phyloP scores from a whole-genome alignment of 1,284 basidiomycete species.

The Moesziomyces aphidis region DNA sequence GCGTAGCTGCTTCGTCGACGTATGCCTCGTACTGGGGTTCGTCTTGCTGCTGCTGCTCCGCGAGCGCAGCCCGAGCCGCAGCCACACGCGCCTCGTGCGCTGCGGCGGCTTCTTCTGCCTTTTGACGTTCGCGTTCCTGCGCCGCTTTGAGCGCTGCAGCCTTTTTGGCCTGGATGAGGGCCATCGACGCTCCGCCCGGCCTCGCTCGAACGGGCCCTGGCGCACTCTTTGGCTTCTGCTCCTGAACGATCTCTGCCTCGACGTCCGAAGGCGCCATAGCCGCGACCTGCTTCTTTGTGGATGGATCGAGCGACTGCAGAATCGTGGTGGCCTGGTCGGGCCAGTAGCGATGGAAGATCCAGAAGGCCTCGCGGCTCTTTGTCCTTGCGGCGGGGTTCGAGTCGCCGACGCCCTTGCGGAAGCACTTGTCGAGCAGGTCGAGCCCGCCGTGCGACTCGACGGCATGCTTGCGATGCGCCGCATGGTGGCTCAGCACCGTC shows the following conservation, averaged over 20 bases:
- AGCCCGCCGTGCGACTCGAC: slow-evolving; percentile 72
- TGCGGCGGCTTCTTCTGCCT: slow-evolving; percentile 43
- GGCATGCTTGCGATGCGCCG: slow-evolving; percentile 46
- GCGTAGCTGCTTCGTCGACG: slow-evolving; percentile 26
- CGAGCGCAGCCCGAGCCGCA: slow-evolving; percentile 21
- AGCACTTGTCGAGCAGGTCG: slow-evolving; percentile 72
- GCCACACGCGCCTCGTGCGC: slow-evolving; percentile 41
- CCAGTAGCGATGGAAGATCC: slow-evolving; percentile 84
- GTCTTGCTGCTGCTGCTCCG: slow-evolving; percentile 14
- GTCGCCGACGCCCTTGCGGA: slow-evolving; percentile 82
- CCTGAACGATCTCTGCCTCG: slow-evolving; percentile 22
- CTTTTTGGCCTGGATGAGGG: slow-evolving; percentile 63
- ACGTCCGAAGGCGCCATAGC: slow-evolving; percentile 70
- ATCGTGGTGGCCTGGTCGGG: slow-evolving; percentile 76
- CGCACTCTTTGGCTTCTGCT: slow-evolving; percentile 24
- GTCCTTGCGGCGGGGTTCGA: slow-evolving; percentile 83
- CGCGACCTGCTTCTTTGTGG: slow-evolving; percentile 83
- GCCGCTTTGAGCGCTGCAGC: slow-evolving; percentile 55
- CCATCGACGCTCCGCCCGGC: slow-evolving; percentile 53
- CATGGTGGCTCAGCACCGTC: slow-evolving; percentile 66
- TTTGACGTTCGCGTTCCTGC: slow-evolving; percentile 46
- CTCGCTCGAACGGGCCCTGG: slow-evolving; percentile 23
- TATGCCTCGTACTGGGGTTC: slow-evolving; percentile 1
- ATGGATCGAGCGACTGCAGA: slow-evolving; percentile 77
- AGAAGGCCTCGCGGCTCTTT: slow-evolving; percentile 79